phyloP scores from a whole-genome alignment of 2,329 filamentous ascomycete species.

The Claviceps arundinis region DNA sequence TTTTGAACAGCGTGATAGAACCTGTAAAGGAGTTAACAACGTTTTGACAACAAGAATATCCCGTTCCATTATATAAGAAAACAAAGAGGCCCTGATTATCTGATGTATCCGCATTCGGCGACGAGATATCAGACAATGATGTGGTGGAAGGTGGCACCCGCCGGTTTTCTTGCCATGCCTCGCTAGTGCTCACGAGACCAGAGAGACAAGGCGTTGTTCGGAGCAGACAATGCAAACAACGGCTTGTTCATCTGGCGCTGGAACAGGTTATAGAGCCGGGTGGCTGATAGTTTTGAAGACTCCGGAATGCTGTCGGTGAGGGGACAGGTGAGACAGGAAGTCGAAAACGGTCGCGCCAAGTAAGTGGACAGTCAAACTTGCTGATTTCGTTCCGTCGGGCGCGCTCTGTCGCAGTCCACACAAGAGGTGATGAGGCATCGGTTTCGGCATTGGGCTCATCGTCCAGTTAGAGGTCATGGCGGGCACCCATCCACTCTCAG shows the following conservation, averaged over 20 bases:
- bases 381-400: too few relatives aligned
- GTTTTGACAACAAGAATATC: not conserved
- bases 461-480: too few relatives aligned
- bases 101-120: not conserved
- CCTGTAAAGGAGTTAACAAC: not conserved
- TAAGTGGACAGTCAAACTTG: not conserved
- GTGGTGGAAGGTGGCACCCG: not conserved
- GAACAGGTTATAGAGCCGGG: not conserved
- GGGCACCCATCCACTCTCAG: too few relatives aligned
- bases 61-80: not conserved
- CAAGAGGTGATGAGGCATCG: too few relatives aligned
- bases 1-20: slow-evolving; percentile 12
- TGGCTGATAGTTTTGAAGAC: not conserved
- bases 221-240: not conserved
- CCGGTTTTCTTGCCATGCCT: not conserved
- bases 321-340: not conserved
- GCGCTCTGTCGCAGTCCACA: too few relatives aligned
- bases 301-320: slow-evolving; percentile 1
- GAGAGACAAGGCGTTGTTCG: not conserved
- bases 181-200: not conserved
- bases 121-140: not conserved
- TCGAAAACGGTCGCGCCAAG: not conserved
- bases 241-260: not conserved
- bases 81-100: not conserved
- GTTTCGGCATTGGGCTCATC: too few relatives aligned